phyloP scores from a whole-genome alignment of 371 early-diverging fungal genomes.

The Mortierella sp. region DNA sequence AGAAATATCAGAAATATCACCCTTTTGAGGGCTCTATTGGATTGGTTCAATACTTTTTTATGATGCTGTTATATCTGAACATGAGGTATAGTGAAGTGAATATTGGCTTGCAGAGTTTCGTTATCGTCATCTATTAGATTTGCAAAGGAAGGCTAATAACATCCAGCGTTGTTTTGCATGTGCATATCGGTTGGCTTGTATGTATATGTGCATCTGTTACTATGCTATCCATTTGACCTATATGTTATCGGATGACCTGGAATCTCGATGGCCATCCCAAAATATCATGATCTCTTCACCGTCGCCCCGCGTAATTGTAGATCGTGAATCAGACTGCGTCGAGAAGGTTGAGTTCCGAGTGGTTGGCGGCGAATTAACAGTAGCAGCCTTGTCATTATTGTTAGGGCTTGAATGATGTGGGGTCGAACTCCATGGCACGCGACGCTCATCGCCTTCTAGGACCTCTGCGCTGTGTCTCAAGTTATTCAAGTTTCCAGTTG shows the following conservation, averaged over 20 bases:
- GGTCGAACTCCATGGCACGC: background rate
- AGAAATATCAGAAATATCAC: too few species aligned
- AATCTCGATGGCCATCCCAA: slow-evolving; percentile 47
- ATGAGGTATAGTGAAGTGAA: too few species aligned
- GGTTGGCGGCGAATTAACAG: background rate
- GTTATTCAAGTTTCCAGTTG: background rate
- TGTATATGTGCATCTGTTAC: background rate
- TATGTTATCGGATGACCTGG: slow-evolving; percentile 12
- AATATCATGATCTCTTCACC: slow-evolving; percentile 56
- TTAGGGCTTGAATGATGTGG: background rate
- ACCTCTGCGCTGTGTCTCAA: background rate
- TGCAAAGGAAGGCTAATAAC: background rate
- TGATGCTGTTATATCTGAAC: background rate
- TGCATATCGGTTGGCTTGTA: background rate
- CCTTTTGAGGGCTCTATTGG: too few species aligned
- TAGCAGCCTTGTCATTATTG: background rate
- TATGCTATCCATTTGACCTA: slow-evolving; percentile 1
- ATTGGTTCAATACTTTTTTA: background rate
- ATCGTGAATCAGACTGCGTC: slow-evolving; percentile 30
- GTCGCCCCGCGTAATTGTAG: slow-evolving; percentile 31
- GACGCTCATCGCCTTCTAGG: background rate
- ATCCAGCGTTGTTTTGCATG: background rate
- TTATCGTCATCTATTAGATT: background rate
- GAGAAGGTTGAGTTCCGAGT: slow-evolving; percentile 36
- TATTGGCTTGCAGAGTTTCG: background rate